Evolutionary conservation across 73 alveolate genomes (phyloP), one percentile per base, ranked within the genome.

Genomic region (Stentor roeselii): DNA sequence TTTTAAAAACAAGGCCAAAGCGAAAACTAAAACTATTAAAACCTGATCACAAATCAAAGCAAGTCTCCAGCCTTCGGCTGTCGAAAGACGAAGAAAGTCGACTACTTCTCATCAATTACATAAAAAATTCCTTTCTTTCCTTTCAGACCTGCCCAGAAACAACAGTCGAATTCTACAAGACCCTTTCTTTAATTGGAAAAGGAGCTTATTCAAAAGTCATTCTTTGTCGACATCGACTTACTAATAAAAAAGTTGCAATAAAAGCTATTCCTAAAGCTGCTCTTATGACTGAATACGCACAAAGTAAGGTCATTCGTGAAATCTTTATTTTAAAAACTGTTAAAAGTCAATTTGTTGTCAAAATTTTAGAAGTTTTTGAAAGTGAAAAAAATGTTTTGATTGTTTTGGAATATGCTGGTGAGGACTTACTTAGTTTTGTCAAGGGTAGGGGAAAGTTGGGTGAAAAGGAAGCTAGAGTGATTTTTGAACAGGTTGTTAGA

Each of bases 181-280:
- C 95, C 32, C 85, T 83, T 39, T 88, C 89, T 60, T 96, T 89
- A 42, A 58, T 97, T 39, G 99, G 99, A 3, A 94, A 94, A 60
- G 99, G 99, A 0, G 99, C 99, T 14, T 96, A 95, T 86, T 99
- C 98, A 30, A 97, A 95, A 91, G 99, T 97, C 3, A 89, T 93
- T 82, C 87, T 92, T 59, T 99, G 98, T 0, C 89, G 83, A 39
- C 99, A 97, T 83, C 93, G 92, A 50, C 97, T 92, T 75, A 92
- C 97, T 37, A 98, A 97, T 3, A 95, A 93, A 41, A 92, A 95
- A 88, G 99, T 96, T 2, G 99, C 99, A 36, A 96, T 97, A 38
- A 97, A 97, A 85, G 90, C 90, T 86, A 91, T 93, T 87, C 92
- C 90, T 77, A 87, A 83, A 31, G 42, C 59, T 27, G 40, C 42